phyloP scores from a whole-genome alignment of 208 protist genomes.

The Strigomonas oncopelti region DNA sequence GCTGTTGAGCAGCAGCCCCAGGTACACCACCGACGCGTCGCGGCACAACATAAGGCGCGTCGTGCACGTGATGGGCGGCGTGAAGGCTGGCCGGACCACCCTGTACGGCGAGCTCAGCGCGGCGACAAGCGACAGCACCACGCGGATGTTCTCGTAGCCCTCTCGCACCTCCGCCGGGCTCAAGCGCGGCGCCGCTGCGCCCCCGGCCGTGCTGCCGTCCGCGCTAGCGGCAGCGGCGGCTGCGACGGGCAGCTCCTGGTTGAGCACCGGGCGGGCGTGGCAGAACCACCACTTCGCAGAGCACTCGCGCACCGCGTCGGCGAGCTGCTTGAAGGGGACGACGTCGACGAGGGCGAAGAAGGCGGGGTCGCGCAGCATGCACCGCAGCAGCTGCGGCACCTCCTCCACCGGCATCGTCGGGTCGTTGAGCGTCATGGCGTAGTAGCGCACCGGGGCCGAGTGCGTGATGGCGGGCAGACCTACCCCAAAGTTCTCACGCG shows the following conservation, averaged over 20 bases:
- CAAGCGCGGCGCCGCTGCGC: neutral
- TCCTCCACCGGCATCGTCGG: slow-evolving; percentile 24
- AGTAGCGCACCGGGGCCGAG: slow-evolving; percentile 31
- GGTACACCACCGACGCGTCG: slow-evolving; percentile 72
- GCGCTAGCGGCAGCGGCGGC: neutral
- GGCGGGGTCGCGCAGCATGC: slow-evolving; percentile 61
- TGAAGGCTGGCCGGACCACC: slow-evolving; percentile 37
- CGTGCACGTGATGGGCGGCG: slow-evolving; percentile 40
- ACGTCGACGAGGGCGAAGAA: slow-evolving; percentile 58
- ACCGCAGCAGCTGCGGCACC: slow-evolving; percentile 40
- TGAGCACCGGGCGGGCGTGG: slow-evolving; percentile 31
- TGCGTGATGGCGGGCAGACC: slow-evolving; percentile 28
- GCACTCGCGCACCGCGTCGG: slow-evolving; percentile 47
- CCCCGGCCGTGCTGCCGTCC: neutral
- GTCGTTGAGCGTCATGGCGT: slow-evolving; percentile 29
- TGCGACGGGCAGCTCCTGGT: slow-evolving; percentile 1
- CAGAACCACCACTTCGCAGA: slow-evolving; percentile 58
- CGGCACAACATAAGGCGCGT: slow-evolving; percentile 63
- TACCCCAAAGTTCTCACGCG: neutral
- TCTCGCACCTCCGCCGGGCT: slow-evolving; percentile 14
- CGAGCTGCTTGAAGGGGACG: slow-evolving; percentile 36
- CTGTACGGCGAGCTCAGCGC: slow-evolving; percentile 64
- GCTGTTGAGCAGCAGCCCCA: slow-evolving; percentile 68
- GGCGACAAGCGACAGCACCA: slow-evolving; percentile 45
- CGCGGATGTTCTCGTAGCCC: slow-evolving; percentile 44